Conservation (phyloP, 306 rosid genomes). For the Luffa aegyptiaca region DNA sequence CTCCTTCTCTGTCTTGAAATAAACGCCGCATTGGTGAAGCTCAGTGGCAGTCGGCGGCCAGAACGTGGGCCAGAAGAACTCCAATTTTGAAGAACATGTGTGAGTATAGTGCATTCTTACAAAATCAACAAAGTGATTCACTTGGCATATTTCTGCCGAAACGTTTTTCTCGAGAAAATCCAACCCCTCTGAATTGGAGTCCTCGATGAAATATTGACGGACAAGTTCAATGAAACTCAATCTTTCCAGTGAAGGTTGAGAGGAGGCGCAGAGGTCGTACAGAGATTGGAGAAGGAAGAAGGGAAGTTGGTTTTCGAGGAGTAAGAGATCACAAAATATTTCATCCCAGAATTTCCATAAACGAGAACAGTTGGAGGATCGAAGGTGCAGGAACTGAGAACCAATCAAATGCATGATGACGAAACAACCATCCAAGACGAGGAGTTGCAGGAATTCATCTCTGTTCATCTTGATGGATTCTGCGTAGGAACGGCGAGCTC, state of each 20-base stretch:
- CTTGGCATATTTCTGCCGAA: neutral
- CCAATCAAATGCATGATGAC: neutral
- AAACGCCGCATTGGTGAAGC: neutral
- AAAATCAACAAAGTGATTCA: neutral
- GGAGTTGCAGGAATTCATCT: neutral
- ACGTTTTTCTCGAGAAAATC: neutral
- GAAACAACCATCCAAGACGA: neutral
- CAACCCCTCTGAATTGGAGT: neutral
- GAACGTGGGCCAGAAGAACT: conserved; percentile 10
- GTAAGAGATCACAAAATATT: neutral
- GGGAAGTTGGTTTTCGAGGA: neutral
- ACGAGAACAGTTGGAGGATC: neutral
- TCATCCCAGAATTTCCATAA: neutral
- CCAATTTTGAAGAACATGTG: conserved; percentile 13
- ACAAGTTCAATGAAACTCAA: neutral
- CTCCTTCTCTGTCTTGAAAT: neutral
- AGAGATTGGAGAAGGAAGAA: neutral
- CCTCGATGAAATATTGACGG: neutral
- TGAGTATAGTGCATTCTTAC: neutral
- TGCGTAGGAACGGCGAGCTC: neutral
- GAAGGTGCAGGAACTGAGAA: neutral
- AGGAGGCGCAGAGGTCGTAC: neutral
- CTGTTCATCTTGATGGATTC: neutral
- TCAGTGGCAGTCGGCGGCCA: neutral
- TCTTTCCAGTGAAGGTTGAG: neutral